Conservation (phyloP, 2,329 filamentous ascomycete species). For the Clonostachys sp. region DNA sequence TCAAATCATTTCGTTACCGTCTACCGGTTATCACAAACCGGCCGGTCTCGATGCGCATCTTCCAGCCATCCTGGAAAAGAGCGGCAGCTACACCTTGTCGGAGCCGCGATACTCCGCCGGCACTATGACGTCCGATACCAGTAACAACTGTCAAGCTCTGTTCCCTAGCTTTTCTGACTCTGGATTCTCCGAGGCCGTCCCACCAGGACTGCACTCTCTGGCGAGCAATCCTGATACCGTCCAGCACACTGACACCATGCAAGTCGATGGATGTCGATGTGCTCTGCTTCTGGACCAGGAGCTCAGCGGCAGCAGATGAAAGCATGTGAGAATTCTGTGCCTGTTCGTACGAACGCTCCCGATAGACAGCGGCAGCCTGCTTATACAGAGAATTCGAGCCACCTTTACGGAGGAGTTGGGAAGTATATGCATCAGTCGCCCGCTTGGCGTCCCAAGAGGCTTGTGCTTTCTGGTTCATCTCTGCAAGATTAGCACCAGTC, state of each 20-base stretch:
- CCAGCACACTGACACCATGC: conserved; percentile 76
- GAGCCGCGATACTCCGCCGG: conserved; percentile 69
- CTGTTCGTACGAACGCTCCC: conserved; percentile 63
- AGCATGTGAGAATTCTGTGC: conserved; percentile 51
- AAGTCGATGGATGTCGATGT: conserved; percentile 62
- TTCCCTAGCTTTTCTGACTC: conserved; percentile 41
- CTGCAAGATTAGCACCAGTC: conserved; percentile 10
- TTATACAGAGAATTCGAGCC: conserved; percentile 71
- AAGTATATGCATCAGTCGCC: conserved; percentile 27
- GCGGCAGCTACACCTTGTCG: conserved; percentile 76
- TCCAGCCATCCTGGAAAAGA: conserved; percentile 79
- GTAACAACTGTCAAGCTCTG: conserved; percentile 71
- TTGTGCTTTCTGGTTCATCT: conserved; percentile 18
- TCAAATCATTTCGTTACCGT: conserved; percentile 11
- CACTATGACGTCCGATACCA: conserved; percentile 74
- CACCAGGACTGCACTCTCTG: conserved; percentile 71
- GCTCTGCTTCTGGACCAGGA: conserved; percentile 65
- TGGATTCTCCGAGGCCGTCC: conserved; percentile 63
- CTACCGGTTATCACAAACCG: conserved; percentile 65
- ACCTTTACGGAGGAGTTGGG: conserved; percentile 36
- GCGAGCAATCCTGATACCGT: conserved; percentile 74
- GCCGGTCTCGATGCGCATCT: conserved; percentile 67
- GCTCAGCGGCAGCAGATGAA: conserved; percentile 64
- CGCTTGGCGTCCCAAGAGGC: conserved; percentile 19
- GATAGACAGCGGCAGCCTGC: conserved; percentile 73